These are phyloP conservation scores for Oryza officinalis DNA, from an alignment of 176 grass and related monocot species.

Conservation along the genomic window DNA sequence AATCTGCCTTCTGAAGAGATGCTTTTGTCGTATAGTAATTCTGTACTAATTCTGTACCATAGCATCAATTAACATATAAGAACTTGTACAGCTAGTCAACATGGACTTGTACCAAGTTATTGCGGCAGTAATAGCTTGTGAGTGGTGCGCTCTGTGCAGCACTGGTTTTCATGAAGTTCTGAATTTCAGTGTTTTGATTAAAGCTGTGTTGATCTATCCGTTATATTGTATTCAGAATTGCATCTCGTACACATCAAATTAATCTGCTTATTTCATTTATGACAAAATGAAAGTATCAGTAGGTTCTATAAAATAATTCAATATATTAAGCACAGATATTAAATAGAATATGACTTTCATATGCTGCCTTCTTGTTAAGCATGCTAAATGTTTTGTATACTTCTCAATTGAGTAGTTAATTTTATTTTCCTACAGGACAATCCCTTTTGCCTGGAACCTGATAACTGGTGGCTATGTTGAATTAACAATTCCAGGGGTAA, in stretches of 20 bases:
- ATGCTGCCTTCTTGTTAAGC: neutral
- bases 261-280: neutral
- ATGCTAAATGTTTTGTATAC: neutral
- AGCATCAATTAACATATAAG: neutral
- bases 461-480: constrained; percentile 95
- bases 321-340: neutral
- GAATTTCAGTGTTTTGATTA: neutral
- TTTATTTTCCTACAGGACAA: constrained; percentile 56
- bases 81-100: neutral
- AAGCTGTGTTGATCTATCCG: neutral
- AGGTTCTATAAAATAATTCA: neutral
- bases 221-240: constrained; percentile 21
- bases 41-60: neutral
- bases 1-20: neutral
- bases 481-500: constrained; percentile 89
- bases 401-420: constrained; percentile 22
- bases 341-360: neutral
- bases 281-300: neutral
- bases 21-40: neutral
- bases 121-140: neutral
- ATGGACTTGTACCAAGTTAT: neutral
- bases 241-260: constrained; percentile 1
- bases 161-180: neutral
- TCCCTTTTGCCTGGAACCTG: constrained; percentile 96
- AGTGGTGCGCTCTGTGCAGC: neutral